Evolutionary conservation across 352 stramenopile species (phyloP).

Genomic region (Globisporangium orthogonon): DNA sequence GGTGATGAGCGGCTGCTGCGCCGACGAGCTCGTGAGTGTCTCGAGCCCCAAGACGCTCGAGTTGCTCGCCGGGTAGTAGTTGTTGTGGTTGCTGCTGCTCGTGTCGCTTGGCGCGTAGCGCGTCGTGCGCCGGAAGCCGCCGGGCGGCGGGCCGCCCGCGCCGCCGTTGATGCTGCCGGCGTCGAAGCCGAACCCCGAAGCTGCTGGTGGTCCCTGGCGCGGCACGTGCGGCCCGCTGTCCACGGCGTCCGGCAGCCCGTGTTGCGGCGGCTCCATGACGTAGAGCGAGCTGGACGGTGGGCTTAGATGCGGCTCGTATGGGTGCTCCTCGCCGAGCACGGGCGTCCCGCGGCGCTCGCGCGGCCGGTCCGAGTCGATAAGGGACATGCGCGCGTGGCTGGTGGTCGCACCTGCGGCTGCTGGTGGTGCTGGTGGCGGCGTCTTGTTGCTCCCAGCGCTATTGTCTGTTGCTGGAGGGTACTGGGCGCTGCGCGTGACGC

Average conservation of each 20-base stretch:
- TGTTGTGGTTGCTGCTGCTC: slow-evolving; percentile 12
- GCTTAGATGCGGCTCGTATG: slow-evolving; percentile 49
- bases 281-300: slow-evolving; percentile 46
- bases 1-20: slow-evolving; percentile 61
- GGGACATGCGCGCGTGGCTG: slow-evolving; percentile 4
- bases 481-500: too few relatives aligned
- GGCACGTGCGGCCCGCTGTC: slow-evolving; percentile 8
- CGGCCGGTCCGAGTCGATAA: slow-evolving; percentile 14
- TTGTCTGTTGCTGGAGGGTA: too few relatives aligned
- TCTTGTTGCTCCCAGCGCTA: too few relatives aligned
- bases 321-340: slow-evolving; percentile 61
- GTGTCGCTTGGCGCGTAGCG: slow-evolving; percentile 12
- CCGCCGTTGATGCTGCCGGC: slow-evolving; percentile 13
- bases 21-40: slow-evolving; percentile 35
- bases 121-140: slow-evolving; percentile 17
- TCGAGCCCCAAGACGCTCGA: slow-evolving; percentile 11
- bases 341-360: slow-evolving; percentile 52
- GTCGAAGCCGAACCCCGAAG: slow-evolving; percentile 12
- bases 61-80: slow-evolving; percentile 30
- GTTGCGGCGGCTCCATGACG: slow-evolving; percentile 55
- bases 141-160: not conserved
- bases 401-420: too few relatives aligned
- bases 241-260: slow-evolving; percentile 17
- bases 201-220: not conserved
- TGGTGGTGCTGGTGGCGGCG: not conserved